A percentile compares a stretch with the other conserved stretches of the same genome.
phyloP scores from a whole-genome alignment of 2,329 filamentous ascomycete species.

The Penicillium sp. region DNA sequence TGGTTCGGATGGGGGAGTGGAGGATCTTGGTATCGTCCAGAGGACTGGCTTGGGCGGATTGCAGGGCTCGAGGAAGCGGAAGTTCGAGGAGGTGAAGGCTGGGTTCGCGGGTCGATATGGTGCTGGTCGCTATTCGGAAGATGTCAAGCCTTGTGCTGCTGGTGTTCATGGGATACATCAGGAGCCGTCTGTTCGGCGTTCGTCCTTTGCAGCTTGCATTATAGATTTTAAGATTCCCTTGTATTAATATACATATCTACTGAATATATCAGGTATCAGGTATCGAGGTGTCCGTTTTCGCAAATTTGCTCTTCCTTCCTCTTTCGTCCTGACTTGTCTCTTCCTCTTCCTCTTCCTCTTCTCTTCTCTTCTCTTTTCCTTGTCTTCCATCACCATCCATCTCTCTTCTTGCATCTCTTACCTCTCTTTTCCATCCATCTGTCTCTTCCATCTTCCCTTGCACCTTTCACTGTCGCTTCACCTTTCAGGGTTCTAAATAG shows the following conservation, averaged over 20 bases:
- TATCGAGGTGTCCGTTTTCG: background rate
- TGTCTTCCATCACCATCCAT: background rate
- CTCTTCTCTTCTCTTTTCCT: no score
- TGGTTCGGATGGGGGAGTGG: conserved; percentile 22
- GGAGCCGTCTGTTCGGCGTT: conserved; percentile 14
- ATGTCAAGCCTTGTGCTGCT: conserved; percentile 8
- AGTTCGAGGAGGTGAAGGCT: conserved; percentile 15
- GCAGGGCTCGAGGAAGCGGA: conserved; percentile 21
- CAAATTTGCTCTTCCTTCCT: background rate
- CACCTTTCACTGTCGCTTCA: background rate
- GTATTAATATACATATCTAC: background rate
- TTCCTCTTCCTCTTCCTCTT: background rate
- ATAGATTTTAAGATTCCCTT: conserved; percentile 30
- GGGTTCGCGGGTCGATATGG: conserved; percentile 23
- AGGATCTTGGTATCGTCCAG: conserved; percentile 14
- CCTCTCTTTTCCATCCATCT: background rate
- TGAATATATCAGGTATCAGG: background rate
- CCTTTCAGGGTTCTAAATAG: background rate
- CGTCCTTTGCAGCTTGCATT: conserved; percentile 32
- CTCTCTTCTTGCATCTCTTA: background rate
- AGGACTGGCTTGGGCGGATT: conserved; percentile 2
- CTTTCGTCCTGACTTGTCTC: background rate
- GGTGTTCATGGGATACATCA: background rate
- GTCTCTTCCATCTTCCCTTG: background rate
- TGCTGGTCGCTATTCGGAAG: conserved; percentile 8